Percentiles rank a stretch among this genome's conserved stretches.
phyloP scores from a whole-genome alignment of 208 protist genomes.

The Trypanosoma caninum region DNA sequence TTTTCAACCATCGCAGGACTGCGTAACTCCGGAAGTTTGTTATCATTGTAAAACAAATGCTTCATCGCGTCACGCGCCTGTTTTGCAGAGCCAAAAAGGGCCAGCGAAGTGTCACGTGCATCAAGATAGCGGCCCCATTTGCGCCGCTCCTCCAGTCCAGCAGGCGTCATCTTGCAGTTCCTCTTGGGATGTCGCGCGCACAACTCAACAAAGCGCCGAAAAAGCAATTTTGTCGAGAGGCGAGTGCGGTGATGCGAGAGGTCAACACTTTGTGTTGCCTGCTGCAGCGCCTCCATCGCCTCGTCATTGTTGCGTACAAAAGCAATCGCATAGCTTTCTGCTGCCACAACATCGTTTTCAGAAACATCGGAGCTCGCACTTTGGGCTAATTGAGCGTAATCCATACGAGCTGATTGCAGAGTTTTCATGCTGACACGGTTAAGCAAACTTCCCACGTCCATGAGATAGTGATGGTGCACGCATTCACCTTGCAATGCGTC shows the following conservation, averaged over 20 bases:
- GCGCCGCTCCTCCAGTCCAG: constrained; percentile 61
- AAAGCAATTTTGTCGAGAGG: constrained; percentile 46
- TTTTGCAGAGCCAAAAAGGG: constrained; percentile 77
- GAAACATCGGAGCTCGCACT: constrained; percentile 18
- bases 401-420: constrained; percentile 28
- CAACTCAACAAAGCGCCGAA: constrained; percentile 63
- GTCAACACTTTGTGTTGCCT: constrained; percentile 38
- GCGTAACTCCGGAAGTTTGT: constrained; percentile 63
- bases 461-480: constrained; percentile 43
- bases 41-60: constrained; percentile 83
- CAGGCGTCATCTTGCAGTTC: constrained; percentile 74
- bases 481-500: neutral
- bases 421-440: constrained; percentile 33
- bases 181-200: constrained; percentile 64
- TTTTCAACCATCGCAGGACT: constrained; percentile 52
- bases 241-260: constrained; percentile 28
- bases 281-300: constrained; percentile 53
- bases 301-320: constrained; percentile 58
- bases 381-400: constrained; percentile 40
- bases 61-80: constrained; percentile 84
- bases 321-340: constrained; percentile 47
- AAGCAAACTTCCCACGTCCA: constrained; percentile 64
- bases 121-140: constrained; percentile 84
- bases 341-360: constrained; percentile 39
- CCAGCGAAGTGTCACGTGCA: constrained; percentile 80